Percentiles rank a stretch among this genome's conserved stretches.
Conservation (phyloP, 1,284 basidiomycete genomes). For the Leccinum proximum region DNA sequence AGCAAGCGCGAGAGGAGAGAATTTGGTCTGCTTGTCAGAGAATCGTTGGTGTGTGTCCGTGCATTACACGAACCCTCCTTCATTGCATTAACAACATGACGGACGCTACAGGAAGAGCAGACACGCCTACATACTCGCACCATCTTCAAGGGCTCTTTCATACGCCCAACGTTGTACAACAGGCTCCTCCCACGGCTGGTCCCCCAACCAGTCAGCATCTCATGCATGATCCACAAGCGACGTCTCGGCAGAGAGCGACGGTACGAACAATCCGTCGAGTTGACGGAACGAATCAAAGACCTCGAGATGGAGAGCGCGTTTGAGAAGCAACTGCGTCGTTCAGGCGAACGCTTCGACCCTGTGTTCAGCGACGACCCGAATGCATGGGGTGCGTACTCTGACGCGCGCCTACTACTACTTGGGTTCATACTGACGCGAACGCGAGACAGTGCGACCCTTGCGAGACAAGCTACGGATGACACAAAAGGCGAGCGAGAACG, state of each 20-base stretch:
- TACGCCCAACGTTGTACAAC: conserved; percentile 61
- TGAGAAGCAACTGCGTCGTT: conserved; percentile 39
- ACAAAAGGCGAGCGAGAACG: conserved; percentile 33
- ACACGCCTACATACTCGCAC: conserved; percentile 50
- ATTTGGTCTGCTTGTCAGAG: conserved; percentile 42
- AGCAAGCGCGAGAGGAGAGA: conserved; percentile 47
- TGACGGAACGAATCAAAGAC: conserved; percentile 41
- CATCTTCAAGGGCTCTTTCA: conserved; percentile 64
- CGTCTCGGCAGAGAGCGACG: conserved; percentile 47
- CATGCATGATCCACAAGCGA: conserved; percentile 66
- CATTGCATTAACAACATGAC: not conserved
- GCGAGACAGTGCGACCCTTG: conserved; percentile 22
- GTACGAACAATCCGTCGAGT: conserved; percentile 28
- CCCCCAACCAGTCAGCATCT: conserved; percentile 69
- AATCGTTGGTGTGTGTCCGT: conserved; percentile 44
- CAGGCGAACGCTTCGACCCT: conserved; percentile 9
- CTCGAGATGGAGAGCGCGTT: conserved; percentile 53
- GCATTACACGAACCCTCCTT: not conserved
- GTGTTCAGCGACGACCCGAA: conserved; percentile 23
- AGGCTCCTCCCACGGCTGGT: conserved; percentile 71
- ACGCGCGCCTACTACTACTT: no score
- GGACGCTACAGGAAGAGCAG: conserved; percentile 39
- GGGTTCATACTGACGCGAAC: conserved; percentile 9
- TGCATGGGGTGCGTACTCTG: conserved; percentile 25
- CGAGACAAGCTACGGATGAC: conserved; percentile 27